Evolutionary conservation across 2,329 filamentous ascomycete species (phyloP).

Genomic region (Saccharata proteae): DNA sequence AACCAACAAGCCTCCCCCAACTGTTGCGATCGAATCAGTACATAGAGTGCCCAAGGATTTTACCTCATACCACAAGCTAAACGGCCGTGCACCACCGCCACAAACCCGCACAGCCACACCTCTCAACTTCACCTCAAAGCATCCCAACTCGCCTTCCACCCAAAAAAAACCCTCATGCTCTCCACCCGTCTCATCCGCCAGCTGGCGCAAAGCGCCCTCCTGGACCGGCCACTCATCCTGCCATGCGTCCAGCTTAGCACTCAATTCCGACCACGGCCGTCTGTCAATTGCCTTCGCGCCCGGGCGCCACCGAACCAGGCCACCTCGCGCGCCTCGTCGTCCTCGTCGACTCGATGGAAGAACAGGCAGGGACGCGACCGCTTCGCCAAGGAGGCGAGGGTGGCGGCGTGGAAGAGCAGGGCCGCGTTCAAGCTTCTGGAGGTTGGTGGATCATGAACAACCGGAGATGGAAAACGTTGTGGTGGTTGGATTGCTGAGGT

Average conservation of each 20-base stretch:
- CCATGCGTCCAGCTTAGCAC: slow-evolving; percentile 10
- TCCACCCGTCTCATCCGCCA: slow-evolving; percentile 24
- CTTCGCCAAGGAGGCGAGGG: slow-evolving; percentile 62
- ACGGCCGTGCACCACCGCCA: too few species aligned
- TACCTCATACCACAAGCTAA: too few species aligned
- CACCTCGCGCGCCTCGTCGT: slow-evolving; percentile 18
- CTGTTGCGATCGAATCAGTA: too few species aligned
- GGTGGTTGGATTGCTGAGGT: too few species aligned
- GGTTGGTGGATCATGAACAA: too few species aligned
- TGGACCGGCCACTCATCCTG: slow-evolving; percentile 10
- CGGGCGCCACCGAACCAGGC: neutral
- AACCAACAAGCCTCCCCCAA: too few species aligned
- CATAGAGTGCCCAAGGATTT: too few species aligned
- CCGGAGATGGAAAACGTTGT: too few species aligned
- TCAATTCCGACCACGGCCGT: slow-evolving; percentile 11
- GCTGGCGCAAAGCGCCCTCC: slow-evolving; percentile 22
- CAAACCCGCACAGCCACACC: too few species aligned
- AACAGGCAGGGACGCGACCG: slow-evolving; percentile 61
- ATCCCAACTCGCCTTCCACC: neutral
- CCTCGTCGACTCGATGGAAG: slow-evolving; percentile 71
- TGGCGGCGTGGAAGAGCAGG: slow-evolving; percentile 72
- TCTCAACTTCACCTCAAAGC: too few species aligned
- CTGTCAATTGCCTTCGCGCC: slow-evolving; percentile 4
- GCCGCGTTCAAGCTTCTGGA: slow-evolving; percentile 90
- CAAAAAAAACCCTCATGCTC: slow-evolving; percentile 16